Conservation (phyloP, 1,139 yeast species). For the Yamadazyma membranifaciens region DNA sequence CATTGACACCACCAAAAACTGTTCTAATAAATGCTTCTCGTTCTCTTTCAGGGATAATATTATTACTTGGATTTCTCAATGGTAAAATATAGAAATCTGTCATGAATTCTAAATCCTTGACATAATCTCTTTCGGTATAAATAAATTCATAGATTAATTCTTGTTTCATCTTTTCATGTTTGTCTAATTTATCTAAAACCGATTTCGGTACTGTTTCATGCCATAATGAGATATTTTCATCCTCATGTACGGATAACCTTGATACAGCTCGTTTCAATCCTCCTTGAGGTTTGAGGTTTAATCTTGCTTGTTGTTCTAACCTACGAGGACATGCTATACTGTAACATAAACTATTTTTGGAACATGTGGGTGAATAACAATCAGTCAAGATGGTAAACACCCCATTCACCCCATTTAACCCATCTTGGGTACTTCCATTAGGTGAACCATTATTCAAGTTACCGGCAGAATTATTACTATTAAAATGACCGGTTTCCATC, state of each 20-base stretch:
- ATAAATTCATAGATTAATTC: slow-evolving; percentile 93
- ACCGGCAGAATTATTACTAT: neutral
- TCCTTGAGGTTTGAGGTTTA: slow-evolving; percentile 85
- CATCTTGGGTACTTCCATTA: neutral
- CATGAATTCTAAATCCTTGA: slow-evolving; percentile 88
- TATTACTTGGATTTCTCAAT: slow-evolving; percentile 66
- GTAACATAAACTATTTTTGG: slow-evolving; percentile 83
- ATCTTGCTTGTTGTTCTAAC: slow-evolving; percentile 90
- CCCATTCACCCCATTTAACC: slow-evolving; percentile 62
- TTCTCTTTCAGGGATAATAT: slow-evolving; percentile 84
- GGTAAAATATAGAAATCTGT: slow-evolving; percentile 96
- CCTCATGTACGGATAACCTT: slow-evolving; percentile 72
- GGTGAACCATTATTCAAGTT: neutral
- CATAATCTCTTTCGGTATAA: slow-evolving; percentile 92
- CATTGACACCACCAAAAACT: slow-evolving; percentile 88
- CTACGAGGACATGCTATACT: slow-evolving; percentile 98
- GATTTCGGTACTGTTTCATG: slow-evolving; percentile 87
- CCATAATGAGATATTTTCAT: slow-evolving; percentile 89
- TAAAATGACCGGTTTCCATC: slow-evolving; percentile 6
- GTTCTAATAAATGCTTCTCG: slow-evolving; percentile 88
- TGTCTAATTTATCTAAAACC: slow-evolving; percentile 74
- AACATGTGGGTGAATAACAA: slow-evolving; percentile 96
- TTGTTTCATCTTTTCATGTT: slow-evolving; percentile 87
- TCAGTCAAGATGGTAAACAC: slow-evolving; percentile 90
- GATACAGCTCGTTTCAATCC: slow-evolving; percentile 84